Base-by-base conservation (phyloP, 768 basidiomycete species). In the Thelephora aurantiotincta region DNA sequence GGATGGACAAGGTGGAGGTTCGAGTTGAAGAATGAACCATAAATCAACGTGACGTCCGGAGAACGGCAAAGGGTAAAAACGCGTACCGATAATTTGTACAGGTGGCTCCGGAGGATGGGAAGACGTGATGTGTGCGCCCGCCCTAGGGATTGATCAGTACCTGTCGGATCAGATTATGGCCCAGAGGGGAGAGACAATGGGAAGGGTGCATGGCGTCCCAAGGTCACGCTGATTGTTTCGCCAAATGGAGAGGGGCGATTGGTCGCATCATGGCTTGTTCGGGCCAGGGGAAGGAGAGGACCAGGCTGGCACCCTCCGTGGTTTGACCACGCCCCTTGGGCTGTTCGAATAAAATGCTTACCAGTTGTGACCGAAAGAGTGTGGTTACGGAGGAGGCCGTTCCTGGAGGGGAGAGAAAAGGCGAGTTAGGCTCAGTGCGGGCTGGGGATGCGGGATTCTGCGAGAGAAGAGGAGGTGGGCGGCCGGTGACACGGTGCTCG, bases 341-440 rank as follows among this genome's bases (percentile, higher is more conserved):
- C 6, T 33, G 16, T 45, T 16, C 42, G 6, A 11, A 37, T 16
- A 12, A 30, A 18, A 12, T 30, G 33, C 14, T 35, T 22, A 19
- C 37, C 44, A 44, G 43, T 38, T 26, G 19, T 65, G 54, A 54
- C 61, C 56, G 64, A 80, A 78, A 52, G 79, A 82, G 58, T 63
- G 76, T 73, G 61, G 62, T 60, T 56, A 69, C 76, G 77, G 77
- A 80, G 77, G 78, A 77, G 75, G 78, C 78, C 78, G 77, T 70
- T 68, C 78, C 77, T 77, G 64, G 58, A 56, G 46, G 56, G 22
- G 22, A n/a, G 49, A 16, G 49, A 34, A 51, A 46, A 50, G 45
- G 35, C 50, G 53, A 49, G 47, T 13, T 47, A 44, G 50, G 13
- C 54, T 51, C 45, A 41, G 22, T 38, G 33, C 34, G 33, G 44